Evolutionary conservation across 495 filamentous ascomycete genomes (phyloP), one percentile per base, ranked within the genome.

Genomic region (Penicillium arizonense): DNA sequence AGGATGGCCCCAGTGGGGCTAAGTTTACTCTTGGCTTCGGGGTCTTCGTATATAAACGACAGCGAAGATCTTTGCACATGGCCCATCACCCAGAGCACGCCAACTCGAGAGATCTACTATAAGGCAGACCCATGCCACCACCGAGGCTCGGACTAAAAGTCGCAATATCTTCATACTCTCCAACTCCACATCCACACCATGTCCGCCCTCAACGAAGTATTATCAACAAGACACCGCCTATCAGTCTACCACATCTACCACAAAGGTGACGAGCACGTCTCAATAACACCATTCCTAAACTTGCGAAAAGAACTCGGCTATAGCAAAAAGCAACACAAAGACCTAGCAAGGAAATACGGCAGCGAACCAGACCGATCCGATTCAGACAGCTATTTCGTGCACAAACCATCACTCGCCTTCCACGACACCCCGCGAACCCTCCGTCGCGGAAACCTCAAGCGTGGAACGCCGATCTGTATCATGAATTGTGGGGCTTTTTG

Each of bases 211-310:
- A 28, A 45, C 21, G 47, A 49, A 38, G 48, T 38, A 5, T 21
- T 52, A 3, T 21, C 43, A 5, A n/a, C 37, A 20, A 32, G 34
- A 33, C 23, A 59, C 13, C 18, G 33, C 10, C 13, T 59, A 14
- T 59, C 57, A 6, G 32, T 52, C 10, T 61, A 53, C 35, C 42
- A 61, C 16, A 33, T 61, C 18, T 58, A 58, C 30, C 58, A 54
- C 43, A 51, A 52, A 26, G 50, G 54, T 10, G 13, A 43, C 11
- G 36, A 54, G 14, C 21, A 61, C 21, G 7, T 61, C 23, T 43
- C 14, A 32, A 51, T 58, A 23, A 47, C 50, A 1, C 55, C 55
- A 30, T 53, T 53, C n/a, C 14, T 50, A 1, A 24, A 52, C 9
- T 18, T 37, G 8, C 38, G 35, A 20, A 58, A 54, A 21, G 56